Conservation (phyloP, 371 early-diverging fungal species). For the Mucor lusitanicus region DNA sequence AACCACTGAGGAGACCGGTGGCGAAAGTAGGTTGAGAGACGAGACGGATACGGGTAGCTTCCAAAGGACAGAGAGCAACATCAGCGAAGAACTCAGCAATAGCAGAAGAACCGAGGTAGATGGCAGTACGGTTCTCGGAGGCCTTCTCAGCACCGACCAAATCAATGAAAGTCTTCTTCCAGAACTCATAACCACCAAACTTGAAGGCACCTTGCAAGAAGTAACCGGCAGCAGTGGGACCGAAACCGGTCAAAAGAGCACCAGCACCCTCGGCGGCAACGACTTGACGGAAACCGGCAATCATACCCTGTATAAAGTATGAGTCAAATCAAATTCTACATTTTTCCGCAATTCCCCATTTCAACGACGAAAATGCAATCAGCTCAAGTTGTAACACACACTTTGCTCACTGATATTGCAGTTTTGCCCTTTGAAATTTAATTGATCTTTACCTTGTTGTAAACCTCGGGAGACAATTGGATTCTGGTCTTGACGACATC, state of each 20-base stretch:
- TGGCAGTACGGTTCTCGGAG: constrained; percentile 77
- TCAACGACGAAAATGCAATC: neutral
- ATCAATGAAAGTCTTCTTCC: constrained; percentile 81
- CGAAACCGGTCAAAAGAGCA: constrained; percentile 84
- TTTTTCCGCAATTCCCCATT: constrained; percentile 5
- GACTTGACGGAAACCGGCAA: constrained; percentile 70
- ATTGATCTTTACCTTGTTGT: constrained; percentile 60
- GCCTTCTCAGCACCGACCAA: constrained; percentile 77
- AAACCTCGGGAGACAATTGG: constrained; percentile 66
- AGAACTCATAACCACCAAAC: constrained; percentile 91
- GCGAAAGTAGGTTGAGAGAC: constrained; percentile 78
- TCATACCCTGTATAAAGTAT: constrained; percentile 42
- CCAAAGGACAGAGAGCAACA: constrained; percentile 82
- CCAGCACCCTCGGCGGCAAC: constrained; percentile 81
- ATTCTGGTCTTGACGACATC: constrained; percentile 73
- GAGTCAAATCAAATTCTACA: neutral
- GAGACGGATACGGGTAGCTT: constrained; percentile 80
- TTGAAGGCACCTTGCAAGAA: constrained; percentile 91
- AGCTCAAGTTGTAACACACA: neutral
- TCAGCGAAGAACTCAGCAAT: constrained; percentile 94
- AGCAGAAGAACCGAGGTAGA: constrained; percentile 83
- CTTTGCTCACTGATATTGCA: neutral
- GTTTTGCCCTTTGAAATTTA: neutral
- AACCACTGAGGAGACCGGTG: constrained; percentile 64
- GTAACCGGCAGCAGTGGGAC: constrained; percentile 86